Base-by-base conservation (phyloP, 768 basidiomycete genomes). In the Exsudoporus frostii region DNA sequence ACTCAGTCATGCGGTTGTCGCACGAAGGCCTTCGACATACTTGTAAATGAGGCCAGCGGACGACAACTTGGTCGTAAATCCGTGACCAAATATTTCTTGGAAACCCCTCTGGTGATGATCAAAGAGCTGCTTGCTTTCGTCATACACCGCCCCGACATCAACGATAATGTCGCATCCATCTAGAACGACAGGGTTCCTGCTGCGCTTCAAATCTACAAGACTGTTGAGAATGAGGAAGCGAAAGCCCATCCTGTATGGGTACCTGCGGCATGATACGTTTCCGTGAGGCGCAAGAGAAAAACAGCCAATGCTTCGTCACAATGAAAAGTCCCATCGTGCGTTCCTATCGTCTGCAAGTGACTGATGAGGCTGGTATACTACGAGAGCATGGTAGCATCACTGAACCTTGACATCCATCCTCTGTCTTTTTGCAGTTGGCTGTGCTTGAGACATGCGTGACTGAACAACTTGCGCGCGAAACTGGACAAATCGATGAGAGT, bases 91-190 rank as follows among this genome's bases (percentile, higher is more conserved):
- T 24, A 90, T 81, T 66, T 96, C 90, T 7, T 76, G 77, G 70
- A 99, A 99, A 0, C 89, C 94, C 38, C 95, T 83, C 65, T 99
- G 96, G 66, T 99, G 96, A 66, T 99, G 96, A 70, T 99, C 96
- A 68, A 92, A 99, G 36, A 88, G 80, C 48, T 86, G 81, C 50
- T 77, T 83, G 54, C 74, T 74, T 64, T 85, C 83, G 50, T 96
- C 92, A 69, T 98, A 99, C 22, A 90, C 79, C 7, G 90, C 94
- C 10, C 97, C 95, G 45, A 99, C 94, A 65, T 99, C 96, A 22
- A 98, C 92, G 29, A 99, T 90, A 64, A 99, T 93, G 67, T 94
- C 87, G 69, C 95, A 94, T 7, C 83, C 77, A 54, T 85, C 84
- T 32, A 95, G 79, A 15, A 84, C 61, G 11, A 75, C 77, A 5